phyloP scores from a whole-genome alignment of 192 early-diverging fungal genomes.

The Coemansia guatemalensis region DNA sequence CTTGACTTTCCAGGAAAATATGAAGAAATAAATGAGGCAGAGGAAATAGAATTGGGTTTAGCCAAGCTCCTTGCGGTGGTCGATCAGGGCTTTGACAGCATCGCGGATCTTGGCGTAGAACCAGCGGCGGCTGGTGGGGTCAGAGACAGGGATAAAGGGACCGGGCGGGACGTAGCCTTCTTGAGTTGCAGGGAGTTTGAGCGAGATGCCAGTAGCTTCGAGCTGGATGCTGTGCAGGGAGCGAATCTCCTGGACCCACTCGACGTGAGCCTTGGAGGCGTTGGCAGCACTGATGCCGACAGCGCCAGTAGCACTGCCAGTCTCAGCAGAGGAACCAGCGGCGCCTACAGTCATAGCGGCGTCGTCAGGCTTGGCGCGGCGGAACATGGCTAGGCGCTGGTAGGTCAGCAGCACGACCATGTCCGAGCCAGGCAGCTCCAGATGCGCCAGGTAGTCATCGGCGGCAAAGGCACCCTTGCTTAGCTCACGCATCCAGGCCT shows the following conservation, averaged over 20 bases:
- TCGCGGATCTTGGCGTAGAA: constrained; percentile 73
- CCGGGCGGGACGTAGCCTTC: constrained; percentile 45
- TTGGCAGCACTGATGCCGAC: constrained; percentile 53
- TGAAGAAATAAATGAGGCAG: neutral
- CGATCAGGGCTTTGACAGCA: constrained; percentile 58
- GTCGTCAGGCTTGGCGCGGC: constrained; percentile 45
- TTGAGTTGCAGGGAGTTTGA: constrained; percentile 63
- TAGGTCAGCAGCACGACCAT: constrained; percentile 84
- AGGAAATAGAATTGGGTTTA: constrained; percentile 3
- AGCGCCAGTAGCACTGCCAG: constrained; percentile 36
- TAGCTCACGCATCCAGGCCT: constrained; percentile 80
- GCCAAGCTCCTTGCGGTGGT: constrained; percentile 44
- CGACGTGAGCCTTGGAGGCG: constrained; percentile 67
- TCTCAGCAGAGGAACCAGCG: constrained; percentile 38
- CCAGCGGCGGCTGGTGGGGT: constrained; percentile 61
- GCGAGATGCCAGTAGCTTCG: constrained; percentile 69
- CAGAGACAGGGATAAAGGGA: constrained; percentile 72
- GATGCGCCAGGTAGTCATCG: constrained; percentile 85
- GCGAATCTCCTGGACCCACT: constrained; percentile 81
- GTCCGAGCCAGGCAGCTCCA: constrained; percentile 80
- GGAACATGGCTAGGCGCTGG: constrained; percentile 71
- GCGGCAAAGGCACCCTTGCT: constrained; percentile 74
- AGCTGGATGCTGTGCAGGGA: constrained; percentile 68
- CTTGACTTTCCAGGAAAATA: neutral
- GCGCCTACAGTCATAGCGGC: constrained; percentile 45